Conservation (phyloP, 768 basidiomycete genomes). For the Cubamyces lactineus region DNA sequence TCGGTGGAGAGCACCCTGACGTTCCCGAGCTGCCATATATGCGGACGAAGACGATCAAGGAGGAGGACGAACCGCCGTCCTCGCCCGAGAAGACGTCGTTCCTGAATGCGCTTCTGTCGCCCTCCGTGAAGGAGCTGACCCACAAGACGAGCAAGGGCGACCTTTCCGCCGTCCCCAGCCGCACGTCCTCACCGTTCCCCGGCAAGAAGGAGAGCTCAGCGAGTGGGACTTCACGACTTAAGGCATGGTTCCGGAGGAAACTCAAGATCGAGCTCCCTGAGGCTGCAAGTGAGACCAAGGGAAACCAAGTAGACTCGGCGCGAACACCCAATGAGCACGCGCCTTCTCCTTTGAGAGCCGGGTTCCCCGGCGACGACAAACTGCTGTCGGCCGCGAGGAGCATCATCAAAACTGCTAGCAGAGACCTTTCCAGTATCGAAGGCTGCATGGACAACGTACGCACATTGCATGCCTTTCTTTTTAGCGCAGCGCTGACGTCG, state of each 20-base stretch:
- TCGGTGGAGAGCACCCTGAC: neutral
- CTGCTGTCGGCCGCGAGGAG: constrained; percentile 9
- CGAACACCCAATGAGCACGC: neutral
- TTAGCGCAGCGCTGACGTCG: neutral
- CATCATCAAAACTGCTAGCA: constrained; percentile 54
- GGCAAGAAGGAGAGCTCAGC: constrained; percentile 27
- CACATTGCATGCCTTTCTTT: neutral
- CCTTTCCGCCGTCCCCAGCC: constrained; percentile 14
- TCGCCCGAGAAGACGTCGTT: constrained; percentile 14
- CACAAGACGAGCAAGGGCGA: constrained; percentile 25
- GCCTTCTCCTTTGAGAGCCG: neutral
- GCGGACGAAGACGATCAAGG: constrained; percentile 16
- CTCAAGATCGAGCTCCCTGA: constrained; percentile 35
- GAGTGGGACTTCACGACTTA: constrained; percentile 52
- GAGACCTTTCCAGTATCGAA: constrained; percentile 60
- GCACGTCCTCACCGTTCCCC: constrained; percentile 17
- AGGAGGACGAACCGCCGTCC: constrained; percentile 15
- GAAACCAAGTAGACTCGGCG: neutral
- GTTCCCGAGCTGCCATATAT: constrained; percentile 8
- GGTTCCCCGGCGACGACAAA: neutral
- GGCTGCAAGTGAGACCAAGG: neutral
- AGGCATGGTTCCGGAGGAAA: constrained; percentile 68
- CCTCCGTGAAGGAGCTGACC: constrained; percentile 13
- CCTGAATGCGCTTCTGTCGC: constrained; percentile 23
- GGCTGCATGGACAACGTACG: constrained; percentile 58